phyloP scores from a whole-genome alignment of 169 alveolate genomes.

The Plasmodium berghei region DNA sequence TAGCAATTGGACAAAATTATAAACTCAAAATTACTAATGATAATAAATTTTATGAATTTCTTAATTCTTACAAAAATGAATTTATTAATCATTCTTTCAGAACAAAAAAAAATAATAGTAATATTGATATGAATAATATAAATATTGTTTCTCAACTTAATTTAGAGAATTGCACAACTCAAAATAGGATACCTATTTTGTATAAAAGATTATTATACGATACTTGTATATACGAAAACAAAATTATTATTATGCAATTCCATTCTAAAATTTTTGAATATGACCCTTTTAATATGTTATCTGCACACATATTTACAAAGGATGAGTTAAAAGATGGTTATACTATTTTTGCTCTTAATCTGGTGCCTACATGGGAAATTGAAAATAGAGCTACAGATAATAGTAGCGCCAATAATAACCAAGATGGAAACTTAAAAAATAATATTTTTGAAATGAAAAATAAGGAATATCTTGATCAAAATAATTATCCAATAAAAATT shows the following conservation, averaged over 20 bases:
- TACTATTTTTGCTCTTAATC: slow-evolving; percentile 50
- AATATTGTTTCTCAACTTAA: slow-evolving; percentile 26
- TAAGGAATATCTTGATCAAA: neutral
- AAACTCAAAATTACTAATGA: slow-evolving; percentile 42
- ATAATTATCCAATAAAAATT: neutral
- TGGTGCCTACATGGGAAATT: slow-evolving; percentile 3
- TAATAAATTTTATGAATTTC: slow-evolving; percentile 43
- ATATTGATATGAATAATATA: slow-evolving; percentile 14
- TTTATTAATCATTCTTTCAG: slow-evolving; percentile 18
- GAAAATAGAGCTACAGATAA: neutral
- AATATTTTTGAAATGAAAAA: too few species aligned
- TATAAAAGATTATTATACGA: slow-evolving; percentile 56
- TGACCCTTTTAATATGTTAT: slow-evolving; percentile 33
- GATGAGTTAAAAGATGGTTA: slow-evolving; percentile 39
- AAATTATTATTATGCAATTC: slow-evolving; percentile 30
- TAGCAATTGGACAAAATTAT: slow-evolving; percentile 21
- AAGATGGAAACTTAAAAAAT: neutral
- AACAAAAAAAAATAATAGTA: neutral
- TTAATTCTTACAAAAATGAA: slow-evolving; percentile 25
- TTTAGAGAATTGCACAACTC: slow-evolving; percentile 7
- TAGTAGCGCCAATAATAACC: neutral
- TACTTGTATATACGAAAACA: slow-evolving; percentile 43
- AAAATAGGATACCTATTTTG: slow-evolving; percentile 45
- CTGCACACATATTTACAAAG: slow-evolving; percentile 41
- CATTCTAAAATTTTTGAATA: slow-evolving; percentile 25